Base-by-base conservation (phyloP, 2,329 filamentous ascomycete genomes). In the Alternaria consortialis region DNA sequence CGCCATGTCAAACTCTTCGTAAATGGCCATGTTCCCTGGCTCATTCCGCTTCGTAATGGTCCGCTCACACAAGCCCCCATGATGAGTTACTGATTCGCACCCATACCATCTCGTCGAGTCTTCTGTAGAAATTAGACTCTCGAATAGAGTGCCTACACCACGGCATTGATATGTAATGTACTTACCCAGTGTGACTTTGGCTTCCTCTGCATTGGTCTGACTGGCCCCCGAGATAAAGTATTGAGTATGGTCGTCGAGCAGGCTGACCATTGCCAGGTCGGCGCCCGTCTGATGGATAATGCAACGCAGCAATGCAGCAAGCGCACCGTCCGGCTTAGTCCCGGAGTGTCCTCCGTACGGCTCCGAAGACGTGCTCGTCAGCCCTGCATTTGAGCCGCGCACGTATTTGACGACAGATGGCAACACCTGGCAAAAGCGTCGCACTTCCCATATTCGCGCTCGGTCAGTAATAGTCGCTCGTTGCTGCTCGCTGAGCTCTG, bases 51-150 rank as follows among this genome's bases (percentile, higher is more conserved):
- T 34, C 13, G 57, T 60, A 23, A 60, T 60, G 25, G 57, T 60
- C n/a, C 57, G 57, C 34, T 60, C 57, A 47, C 57, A 60, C 20
- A 60, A 27, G 17, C 57, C 57, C 5, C 57, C 57, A 39, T 60
- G 57, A 23, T 60, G 57, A 17, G 53, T 56, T 20, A 60, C 57
- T 11, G 57, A 60, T 25, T 60, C 57, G 25, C 57, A 60, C 27
- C 57, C 57, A 56, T 60, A 60, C 57, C 57, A 60, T 32, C 17
- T 50, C 6, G 57, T 60, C 13, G 57, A 60, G 23, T 60, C 57
- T 60, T 32, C 53, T 32, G 13, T 25, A 7, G 12, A 6, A 20
- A 29, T 56, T 51, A 56, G 57, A 15, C n/a, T 23, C 25, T 36
- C n/a, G 12, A 7, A 13, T 7, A 48, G 44, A 20, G 44, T 32